Percentiles rank a stretch among this genome's conserved stretches.
These are phyloP conservation scores for Firmiana major DNA, from an alignment of 345 rosid species.

Conservation along the genomic window DNA sequence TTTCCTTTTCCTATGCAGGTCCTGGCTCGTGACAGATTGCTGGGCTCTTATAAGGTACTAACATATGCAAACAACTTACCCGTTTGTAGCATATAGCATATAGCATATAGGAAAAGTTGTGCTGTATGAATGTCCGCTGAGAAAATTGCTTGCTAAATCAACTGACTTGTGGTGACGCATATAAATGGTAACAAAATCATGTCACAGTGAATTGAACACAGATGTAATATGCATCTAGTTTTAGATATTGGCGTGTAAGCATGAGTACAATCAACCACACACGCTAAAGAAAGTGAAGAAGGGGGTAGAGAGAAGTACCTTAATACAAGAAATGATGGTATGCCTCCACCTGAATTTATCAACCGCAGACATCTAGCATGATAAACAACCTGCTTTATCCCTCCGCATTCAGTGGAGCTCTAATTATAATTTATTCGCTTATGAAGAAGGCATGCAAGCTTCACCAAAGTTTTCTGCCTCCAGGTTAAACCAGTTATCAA, in stretches of 20 bases:
- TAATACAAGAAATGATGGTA: not conserved
- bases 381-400: not conserved
- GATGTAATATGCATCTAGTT: not conserved
- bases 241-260: not conserved
- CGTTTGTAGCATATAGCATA: not conserved
- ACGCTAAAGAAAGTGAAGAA: not conserved
- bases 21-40: conserved; percentile 86
- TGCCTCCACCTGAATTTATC: not conserved
- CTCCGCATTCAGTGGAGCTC: not conserved
- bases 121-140: not conserved
- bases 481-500: conserved; percentile 93
- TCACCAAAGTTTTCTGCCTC: conserved; percentile 7
- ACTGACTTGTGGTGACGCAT: not conserved
- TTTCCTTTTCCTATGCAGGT: conserved; percentile 42
- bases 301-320: not conserved
- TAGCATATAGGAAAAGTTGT: not conserved
- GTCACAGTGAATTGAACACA: not conserved
- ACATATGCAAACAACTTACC: conserved; percentile 1
- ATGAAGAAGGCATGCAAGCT: not conserved
- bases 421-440: not conserved
- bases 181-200: conserved; percentile 2
- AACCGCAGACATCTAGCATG: not conserved
- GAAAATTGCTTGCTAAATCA: not conserved
- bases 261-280: not conserved
- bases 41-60: conserved; percentile 90